Evolutionary conservation across 805 yeast species (phyloP).

Genomic region (Priceomyces melissophilus): DNA sequence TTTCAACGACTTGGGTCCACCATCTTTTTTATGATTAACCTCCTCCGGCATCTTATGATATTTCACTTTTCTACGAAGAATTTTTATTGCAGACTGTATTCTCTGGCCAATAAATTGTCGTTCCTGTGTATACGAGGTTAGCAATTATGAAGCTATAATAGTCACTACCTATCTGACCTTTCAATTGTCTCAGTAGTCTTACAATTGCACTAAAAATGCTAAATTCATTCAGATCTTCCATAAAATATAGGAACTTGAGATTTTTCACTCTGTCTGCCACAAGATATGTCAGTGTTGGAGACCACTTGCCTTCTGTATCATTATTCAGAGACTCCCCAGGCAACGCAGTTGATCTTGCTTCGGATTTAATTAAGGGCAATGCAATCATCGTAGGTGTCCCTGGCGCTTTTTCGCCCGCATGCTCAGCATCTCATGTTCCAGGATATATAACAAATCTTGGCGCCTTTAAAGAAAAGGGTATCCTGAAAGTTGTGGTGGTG

Average conservation of each 20-base stretch:
- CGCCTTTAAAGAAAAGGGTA: conserved; percentile 64
- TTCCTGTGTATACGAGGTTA: no score
- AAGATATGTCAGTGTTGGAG: conserved; percentile 50
- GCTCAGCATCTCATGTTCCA: conserved; percentile 70
- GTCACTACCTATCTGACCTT: neutral
- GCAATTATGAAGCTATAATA: neutral
- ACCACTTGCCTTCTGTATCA: conserved; percentile 54
- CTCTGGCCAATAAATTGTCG: no score
- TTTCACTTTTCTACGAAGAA: no score
- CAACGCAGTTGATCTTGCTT: conserved; percentile 53
- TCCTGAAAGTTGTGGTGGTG: conserved; percentile 57
- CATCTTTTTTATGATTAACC: neutral
- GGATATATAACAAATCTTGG: conserved; percentile 56
- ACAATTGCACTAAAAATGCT: neutral
- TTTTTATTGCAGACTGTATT: no score
- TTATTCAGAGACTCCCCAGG: conserved; percentile 66
- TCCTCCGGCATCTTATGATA: no score
- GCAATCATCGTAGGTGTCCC: conserved; percentile 40
- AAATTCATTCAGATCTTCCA: neutral
- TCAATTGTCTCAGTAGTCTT: neutral
- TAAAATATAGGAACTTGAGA: conserved; percentile 11
- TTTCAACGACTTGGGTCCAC: conserved; percentile 2
- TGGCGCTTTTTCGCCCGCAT: conserved; percentile 78
- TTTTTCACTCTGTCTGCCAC: conserved; percentile 18
- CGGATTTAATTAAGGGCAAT: conserved; percentile 34